Evolutionary conservation across 495 filamentous ascomycete genomes (phyloP), one percentile per base, ranked within the genome.

Genomic region (Aspergillus panamensis): DNA sequence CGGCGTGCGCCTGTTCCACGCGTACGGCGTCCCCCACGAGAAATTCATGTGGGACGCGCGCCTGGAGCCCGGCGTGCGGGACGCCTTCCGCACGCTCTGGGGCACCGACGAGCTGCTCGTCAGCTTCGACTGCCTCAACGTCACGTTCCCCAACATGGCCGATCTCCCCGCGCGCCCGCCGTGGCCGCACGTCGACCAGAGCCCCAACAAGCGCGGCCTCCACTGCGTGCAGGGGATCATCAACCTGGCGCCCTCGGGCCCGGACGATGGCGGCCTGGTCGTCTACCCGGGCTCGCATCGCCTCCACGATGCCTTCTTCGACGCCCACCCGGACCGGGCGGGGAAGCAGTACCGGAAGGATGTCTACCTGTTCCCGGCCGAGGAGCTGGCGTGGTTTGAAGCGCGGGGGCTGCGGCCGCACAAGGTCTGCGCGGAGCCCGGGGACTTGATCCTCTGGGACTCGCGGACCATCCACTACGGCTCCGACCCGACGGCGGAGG

Each of bases 31-130:
- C 3, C 62, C 62, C 3, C 77, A 78, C 51, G 77, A 80, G 53
- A 73, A 71, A 29, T 77, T 77, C 62, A 71, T 77, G 60, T 80
- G 77, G 76, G 72, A 78, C 6, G 76, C 62, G 16, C 69, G 76
- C 6, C 58, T 62, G 49, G 75, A 77, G 50, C 69, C 72, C 1
- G 68, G 63, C 9, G 64, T 76, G 8, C 2, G 75, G 8, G 69
- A 69, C 0, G 66, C 71, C 8, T 76, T 77, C 48, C 53, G 57
- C 14, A 59, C 60, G 42, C 43, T 73, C 17, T 74, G 70, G 68
- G 69, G 65, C 6, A 73, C 68, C 1, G 57, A 73, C 6, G 65
- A 74, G 9, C 60, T 74, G 0, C 53, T 74, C 1, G 68, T 66
- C 48, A 60, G 51, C 16, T 74, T 74, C 43, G 72, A 74, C 31